Percentiles rank a stretch among this genome's conserved stretches.
Conservation (phyloP, 225 moss, liverwort and hornwort genomes). For the Physcomitrellopsis africana region DNA sequence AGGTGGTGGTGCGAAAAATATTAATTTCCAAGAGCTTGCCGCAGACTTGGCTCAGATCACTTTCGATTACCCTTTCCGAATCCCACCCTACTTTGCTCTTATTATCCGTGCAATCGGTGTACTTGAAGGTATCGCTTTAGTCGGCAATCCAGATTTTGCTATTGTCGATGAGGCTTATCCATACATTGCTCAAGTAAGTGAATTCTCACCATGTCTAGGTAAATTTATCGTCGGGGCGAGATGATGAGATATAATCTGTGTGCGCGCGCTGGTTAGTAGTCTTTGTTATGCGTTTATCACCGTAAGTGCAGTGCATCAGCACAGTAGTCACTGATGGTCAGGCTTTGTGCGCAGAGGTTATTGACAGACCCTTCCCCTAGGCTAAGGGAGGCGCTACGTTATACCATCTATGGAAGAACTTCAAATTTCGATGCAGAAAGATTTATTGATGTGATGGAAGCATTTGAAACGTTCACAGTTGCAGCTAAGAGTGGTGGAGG, state of each 20-base stretch:
- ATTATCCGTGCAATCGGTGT: conserved; percentile 98
- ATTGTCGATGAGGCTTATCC: conserved; percentile 99
- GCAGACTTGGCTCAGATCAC: conserved; percentile 98
- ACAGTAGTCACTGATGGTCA: background rate
- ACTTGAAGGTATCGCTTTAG: conserved; percentile 95
- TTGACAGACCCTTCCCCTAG: conserved; percentile 91
- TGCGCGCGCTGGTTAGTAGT: background rate
- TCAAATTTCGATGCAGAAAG: conserved; percentile 93
- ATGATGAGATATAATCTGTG: too few relatives aligned
- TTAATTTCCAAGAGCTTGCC: conserved; percentile 97
- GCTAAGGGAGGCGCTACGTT: conserved; percentile 77
- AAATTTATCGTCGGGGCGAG: background rate
- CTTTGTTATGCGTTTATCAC: background rate
- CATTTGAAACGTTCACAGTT: conserved; percentile 91
- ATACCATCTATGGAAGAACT: conserved; percentile 91
- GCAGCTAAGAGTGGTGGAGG: conserved; percentile 92
- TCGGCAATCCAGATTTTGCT: conserved; percentile 94
- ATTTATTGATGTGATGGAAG: conserved; percentile 99
- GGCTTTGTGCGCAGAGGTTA: conserved; percentile 66
- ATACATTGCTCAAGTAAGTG: conserved; percentile 91
- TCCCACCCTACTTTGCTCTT: conserved; percentile 96
- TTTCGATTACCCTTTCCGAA: conserved; percentile 98
- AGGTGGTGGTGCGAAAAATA: conserved; percentile 98
- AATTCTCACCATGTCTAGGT: background rate
- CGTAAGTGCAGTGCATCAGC: background rate